Percentiles rank a stretch among this genome's conserved stretches.
Evolutionary conservation across 202 grass and related monocot genomes (phyloP).

Genomic region (Setaria italica): DNA sequence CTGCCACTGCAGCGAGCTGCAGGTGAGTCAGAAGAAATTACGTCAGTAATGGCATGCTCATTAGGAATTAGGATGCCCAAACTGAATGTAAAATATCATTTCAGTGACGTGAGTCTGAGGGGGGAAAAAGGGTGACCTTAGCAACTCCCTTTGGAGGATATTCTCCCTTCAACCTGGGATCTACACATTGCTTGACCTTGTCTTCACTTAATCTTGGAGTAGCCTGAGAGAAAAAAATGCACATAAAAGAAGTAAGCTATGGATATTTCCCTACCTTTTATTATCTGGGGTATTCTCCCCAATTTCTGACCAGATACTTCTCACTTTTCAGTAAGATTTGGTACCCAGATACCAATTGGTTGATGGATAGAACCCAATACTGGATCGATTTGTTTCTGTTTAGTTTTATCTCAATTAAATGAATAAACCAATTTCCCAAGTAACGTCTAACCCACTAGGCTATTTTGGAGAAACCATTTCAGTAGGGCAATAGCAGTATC

Average conservation of each 20-base stretch:
- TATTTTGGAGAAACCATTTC: slow-evolving; percentile 11
- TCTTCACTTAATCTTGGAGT: slow-evolving; percentile 94
- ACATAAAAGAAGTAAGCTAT: slow-evolving; percentile 29
- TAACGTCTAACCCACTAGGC: not conserved
- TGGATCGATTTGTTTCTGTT: slow-evolving; percentile 1
- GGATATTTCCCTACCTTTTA: not conserved
- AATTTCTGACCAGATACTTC: slow-evolving; percentile 1
- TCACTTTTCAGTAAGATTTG: not conserved
- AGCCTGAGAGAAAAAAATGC: slow-evolving; percentile 58
- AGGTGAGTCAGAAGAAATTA: slow-evolving; percentile 6
- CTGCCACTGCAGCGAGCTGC: slow-evolving; percentile 89
- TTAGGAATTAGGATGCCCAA: not conserved
- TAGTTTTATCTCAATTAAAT: not conserved
- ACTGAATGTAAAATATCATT: not conserved
- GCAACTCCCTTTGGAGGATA: slow-evolving; percentile 86
- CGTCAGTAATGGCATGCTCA: slow-evolving; percentile 32
- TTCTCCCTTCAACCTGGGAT: slow-evolving; percentile 91
- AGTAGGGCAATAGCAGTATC: not conserved
- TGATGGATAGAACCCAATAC: not conserved
- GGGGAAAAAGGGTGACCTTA: slow-evolving; percentile 59
- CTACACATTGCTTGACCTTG: slow-evolving; percentile 95
- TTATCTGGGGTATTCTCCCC: slow-evolving; percentile 4
- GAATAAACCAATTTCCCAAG: not conserved
- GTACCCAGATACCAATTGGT: slow-evolving; percentile 14
- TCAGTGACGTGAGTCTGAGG: not conserved